A percentile compares a stretch with the other conserved stretches of the same genome.
Evolutionary conservation across 805 yeast genomes (phyloP).

Genomic region (Debaryomyces tyrocola): DNA sequence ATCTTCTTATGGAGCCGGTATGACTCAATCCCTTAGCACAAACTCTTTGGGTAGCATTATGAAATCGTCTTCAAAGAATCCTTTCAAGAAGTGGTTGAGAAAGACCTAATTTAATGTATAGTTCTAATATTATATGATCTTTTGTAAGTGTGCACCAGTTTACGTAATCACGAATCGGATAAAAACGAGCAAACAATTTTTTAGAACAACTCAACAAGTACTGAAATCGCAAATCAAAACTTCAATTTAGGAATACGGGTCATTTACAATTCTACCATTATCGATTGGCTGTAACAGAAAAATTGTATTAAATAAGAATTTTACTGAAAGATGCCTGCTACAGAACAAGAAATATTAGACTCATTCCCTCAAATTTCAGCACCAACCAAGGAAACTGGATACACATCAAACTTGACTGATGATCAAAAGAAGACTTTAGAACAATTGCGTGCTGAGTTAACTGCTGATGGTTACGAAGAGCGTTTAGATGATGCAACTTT

Average conservation of each 20-base stretch:
- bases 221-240: neutral
- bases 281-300: too few species aligned
- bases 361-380: conserved; percentile 75
- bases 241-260: neutral
- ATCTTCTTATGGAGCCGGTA: neutral
- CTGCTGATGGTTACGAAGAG: conserved; percentile 64
- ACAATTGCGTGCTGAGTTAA: conserved; percentile 57
- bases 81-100: conserved; percentile 42
- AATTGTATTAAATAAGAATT: too few species aligned
- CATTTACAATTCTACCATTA: neutral
- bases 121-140: neutral
- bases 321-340: conserved; percentile 14
- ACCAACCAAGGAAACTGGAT: conserved; percentile 66
- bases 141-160: neutral
- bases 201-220: neutral
- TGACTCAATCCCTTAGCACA: conserved; percentile 20
- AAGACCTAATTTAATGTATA: conserved; percentile 9
- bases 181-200: neutral
- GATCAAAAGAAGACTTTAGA: conserved; percentile 63
- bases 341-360: conserved; percentile 41
- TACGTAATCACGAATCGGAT: neutral
- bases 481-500: conserved; percentile 86
- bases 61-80: conserved; percentile 29
- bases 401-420: conserved; percentile 74
- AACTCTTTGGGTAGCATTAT: conserved; percentile 22